Evolutionary conservation across 768 basidiomycete genomes (phyloP).

Genomic region (Amyloporia xantha): DNA sequence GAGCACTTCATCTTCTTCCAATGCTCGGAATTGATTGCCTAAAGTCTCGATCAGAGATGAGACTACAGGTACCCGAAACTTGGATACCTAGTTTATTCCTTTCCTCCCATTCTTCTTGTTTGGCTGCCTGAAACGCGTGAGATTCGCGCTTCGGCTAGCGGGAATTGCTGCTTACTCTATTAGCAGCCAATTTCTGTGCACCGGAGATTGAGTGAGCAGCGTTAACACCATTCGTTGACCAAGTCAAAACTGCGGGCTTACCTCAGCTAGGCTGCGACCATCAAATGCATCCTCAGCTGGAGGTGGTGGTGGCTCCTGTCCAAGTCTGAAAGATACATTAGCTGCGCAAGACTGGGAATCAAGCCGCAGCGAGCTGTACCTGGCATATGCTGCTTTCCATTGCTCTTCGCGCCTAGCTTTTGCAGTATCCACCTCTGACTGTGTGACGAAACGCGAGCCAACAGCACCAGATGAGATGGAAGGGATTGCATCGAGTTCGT

Average conservation of each 20-base stretch:
- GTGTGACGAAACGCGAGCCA: constrained; percentile 79
- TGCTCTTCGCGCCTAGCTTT: constrained; percentile 71
- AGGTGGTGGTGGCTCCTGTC: constrained; percentile 77
- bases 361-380: constrained; percentile 33
- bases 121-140: constrained; percentile 54
- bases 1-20: constrained; percentile 88
- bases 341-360: constrained; percentile 7
- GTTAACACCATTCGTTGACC: constrained; percentile 5
- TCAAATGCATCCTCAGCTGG: constrained; percentile 75
- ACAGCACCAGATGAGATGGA: constrained; percentile 67
- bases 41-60: not conserved
- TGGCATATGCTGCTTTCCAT: constrained; percentile 87
- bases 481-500: constrained; percentile 54
- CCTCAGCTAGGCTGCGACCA: constrained; percentile 85
- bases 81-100: constrained; percentile 65
- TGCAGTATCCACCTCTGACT: constrained; percentile 69
- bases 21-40: constrained; percentile 86
- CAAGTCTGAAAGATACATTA: constrained; percentile 54
- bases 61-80: not conserved
- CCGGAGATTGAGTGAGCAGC: constrained; percentile 4
- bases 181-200: constrained; percentile 79
- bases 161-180: constrained; percentile 49
- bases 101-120: constrained; percentile 93
- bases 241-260: constrained; percentile 31
- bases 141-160: constrained; percentile 10